Evolutionary conservation across 345 rosid species (phyloP), one percentile per base, ranked within the genome.

Genomic region (Populus ilicifolia): DNA sequence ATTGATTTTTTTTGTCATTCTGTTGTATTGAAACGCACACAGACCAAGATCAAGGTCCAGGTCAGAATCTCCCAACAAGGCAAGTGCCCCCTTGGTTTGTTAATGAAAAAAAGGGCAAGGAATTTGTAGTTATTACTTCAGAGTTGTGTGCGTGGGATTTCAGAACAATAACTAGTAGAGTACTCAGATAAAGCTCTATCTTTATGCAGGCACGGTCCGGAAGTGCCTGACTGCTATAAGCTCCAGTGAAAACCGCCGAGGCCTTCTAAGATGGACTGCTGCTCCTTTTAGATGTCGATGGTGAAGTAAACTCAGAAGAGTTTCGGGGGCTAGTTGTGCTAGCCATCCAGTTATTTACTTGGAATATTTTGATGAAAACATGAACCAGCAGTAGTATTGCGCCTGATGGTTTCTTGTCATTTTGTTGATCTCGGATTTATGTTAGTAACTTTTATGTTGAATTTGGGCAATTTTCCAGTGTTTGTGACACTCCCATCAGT

Each of bases 31-130:
- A n/a, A 23, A 46, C 0, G 14, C 10, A 21, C 29, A 0, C 64
- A 59, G 64, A 59, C 64, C 64, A 59, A 59, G 9, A 23, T 59
- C 64, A 1, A 59, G 64, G 64, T 59, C 63, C 50, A 46, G 50
- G 50, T 59, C 64, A n/a, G 64, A 59, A 59, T 59, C 64, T 59
- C 64, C 64, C 64, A n/a, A n/a, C 64, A 59, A 59, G 64, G 64
- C 64, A n/a, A 59, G 64, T 59, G 2, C 64, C 29, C 14, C 13
- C 12, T 10, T 10, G 29, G 6, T n/a, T 59, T 23, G 13, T 59
- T 59, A n/a, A 59, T 59, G 5, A 59, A 23, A 59, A 12, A 59
- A 59, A 59, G 63, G 63, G 63, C 29, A 59, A 59, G n/a, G 13
- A 52, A 52, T 52, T 52, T 52, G 20, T 52, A 52, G 61, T 17